A percentile compares a stretch with the other conserved stretches of the same genome.
Evolutionary conservation across 2,329 filamentous ascomycete species (phyloP).

Genomic region (Fonsecaea pedrosoi): DNA sequence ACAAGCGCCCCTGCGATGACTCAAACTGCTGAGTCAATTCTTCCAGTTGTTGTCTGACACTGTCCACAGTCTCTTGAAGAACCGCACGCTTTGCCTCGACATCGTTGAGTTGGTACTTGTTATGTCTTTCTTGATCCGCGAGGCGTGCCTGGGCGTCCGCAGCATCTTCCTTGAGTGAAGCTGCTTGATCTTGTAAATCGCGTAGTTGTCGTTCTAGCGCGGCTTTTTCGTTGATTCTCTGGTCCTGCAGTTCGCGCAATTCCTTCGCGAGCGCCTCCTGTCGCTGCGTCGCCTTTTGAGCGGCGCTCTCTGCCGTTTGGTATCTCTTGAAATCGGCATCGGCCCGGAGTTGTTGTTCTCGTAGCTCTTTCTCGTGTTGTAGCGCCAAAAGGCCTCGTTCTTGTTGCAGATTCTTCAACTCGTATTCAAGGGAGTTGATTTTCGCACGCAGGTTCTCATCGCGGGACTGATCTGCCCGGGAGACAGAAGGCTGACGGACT

Average conservation of each 20-base stretch:
- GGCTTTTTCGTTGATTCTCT: slow-evolving; percentile 61
- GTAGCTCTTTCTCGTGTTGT: slow-evolving; percentile 81
- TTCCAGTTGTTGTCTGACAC: slow-evolving; percentile 61
- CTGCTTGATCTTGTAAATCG: slow-evolving; percentile 70
- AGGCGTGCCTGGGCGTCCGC: slow-evolving; percentile 81
- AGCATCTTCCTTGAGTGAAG: slow-evolving; percentile 77
- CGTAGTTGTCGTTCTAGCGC: slow-evolving; percentile 63
- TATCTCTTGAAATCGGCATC: slow-evolving; percentile 81
- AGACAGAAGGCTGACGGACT: slow-evolving; percentile 48
- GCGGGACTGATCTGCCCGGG: slow-evolving; percentile 43
- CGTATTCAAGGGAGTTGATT: slow-evolving; percentile 85
- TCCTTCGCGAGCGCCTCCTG: slow-evolving; percentile 62
- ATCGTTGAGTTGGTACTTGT: slow-evolving; percentile 63
- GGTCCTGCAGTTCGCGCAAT: slow-evolving; percentile 61
- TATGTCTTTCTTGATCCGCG: slow-evolving; percentile 71
- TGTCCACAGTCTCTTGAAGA: slow-evolving; percentile 62
- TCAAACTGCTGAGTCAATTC: slow-evolving; percentile 63
- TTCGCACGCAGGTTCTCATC: slow-evolving; percentile 88
- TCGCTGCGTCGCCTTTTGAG: slow-evolving; percentile 60
- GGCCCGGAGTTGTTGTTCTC: slow-evolving; percentile 78
- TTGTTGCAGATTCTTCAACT: slow-evolving; percentile 83
- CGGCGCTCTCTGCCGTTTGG: slow-evolving; percentile 62
- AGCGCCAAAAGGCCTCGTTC: slow-evolving; percentile 81
- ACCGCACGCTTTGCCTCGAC: slow-evolving; percentile 66
- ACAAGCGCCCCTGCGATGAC: slow-evolving; percentile 69